phyloP scores from a whole-genome alignment of 2,329 filamentous ascomycete genomes.

The Fusarium devonianum region DNA sequence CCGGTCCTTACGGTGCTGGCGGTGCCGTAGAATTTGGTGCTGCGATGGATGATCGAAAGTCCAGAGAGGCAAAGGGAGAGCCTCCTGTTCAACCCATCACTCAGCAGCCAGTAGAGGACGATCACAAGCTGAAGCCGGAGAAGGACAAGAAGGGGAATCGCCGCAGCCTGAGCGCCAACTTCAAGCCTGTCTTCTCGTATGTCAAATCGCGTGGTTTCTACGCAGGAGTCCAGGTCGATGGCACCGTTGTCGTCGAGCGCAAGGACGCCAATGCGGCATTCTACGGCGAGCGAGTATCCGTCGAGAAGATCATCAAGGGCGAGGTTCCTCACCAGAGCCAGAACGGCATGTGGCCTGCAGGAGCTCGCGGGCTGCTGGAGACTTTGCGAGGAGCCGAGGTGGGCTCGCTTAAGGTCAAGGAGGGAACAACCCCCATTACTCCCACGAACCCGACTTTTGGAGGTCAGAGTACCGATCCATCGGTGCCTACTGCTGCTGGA shows the following conservation, averaged over 20 bases:
- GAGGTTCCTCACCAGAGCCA: constrained; percentile 40
- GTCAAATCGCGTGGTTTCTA: constrained; percentile 91
- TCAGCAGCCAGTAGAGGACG: constrained; percentile 13
- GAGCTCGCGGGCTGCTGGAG: constrained; percentile 43
- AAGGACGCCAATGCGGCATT: constrained; percentile 89
- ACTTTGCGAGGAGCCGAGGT: constrained; percentile 46
- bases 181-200: constrained; percentile 66
- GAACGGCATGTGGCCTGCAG: constrained; percentile 45
- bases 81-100: constrained; percentile 6
- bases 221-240: constrained; percentile 85
- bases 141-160: constrained; percentile 41
- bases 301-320: constrained; percentile 58
- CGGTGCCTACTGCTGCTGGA: constrained; percentile 20
- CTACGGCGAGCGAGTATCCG: constrained; percentile 69
- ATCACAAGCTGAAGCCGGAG: constrained; percentile 40
- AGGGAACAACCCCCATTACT: constrained; percentile 18
- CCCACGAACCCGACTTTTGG: constrained; percentile 18
- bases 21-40: constrained; percentile 70
- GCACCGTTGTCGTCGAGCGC: constrained; percentile 84
- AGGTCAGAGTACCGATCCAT: constrained; percentile 8
- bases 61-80: constrained; percentile 45
- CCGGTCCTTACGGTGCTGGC: constrained; percentile 73
- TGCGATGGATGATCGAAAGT: constrained; percentile 37
- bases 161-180: constrained; percentile 41
- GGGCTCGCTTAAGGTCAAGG: constrained; percentile 35